Conservation (phyloP, 192 early-diverging fungal genomes). For the Phlyctochytrium arcticum region DNA sequence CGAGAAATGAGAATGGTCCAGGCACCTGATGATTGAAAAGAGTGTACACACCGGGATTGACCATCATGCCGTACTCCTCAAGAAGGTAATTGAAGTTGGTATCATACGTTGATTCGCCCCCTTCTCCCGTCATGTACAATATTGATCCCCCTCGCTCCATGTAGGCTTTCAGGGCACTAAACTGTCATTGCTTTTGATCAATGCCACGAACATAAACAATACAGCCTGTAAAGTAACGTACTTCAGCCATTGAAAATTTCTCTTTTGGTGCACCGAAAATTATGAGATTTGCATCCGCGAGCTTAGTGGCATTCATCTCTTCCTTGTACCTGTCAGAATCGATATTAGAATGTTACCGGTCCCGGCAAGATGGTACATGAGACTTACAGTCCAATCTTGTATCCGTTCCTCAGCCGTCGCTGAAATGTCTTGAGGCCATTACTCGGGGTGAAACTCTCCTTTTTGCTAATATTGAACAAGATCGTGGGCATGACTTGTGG, state of each 20-base stretch:
- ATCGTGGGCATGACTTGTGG: conserved; percentile 22
- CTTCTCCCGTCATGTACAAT: conserved; percentile 57
- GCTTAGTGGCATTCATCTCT: conserved; percentile 46
- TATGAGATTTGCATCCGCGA: conserved; percentile 46
- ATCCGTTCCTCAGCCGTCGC: conserved; percentile 39
- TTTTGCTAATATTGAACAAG: conserved; percentile 53
- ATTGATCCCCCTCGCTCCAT: conserved; percentile 61
- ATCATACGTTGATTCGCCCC: conserved; percentile 48
- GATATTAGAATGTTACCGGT: background rate
- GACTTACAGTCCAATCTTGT: conserved; percentile 49
- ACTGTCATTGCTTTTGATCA: too few species aligned
- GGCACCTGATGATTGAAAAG: background rate
- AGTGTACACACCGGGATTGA: conserved; percentile 46
- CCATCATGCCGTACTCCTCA: conserved; percentile 61
- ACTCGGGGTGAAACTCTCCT: conserved; percentile 48
- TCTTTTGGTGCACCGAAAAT: conserved; percentile 58
- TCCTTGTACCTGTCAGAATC: conserved; percentile 47
- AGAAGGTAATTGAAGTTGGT: conserved; percentile 68
- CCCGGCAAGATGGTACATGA: conserved; percentile 2
- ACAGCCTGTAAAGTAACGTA: conserved; percentile 4
- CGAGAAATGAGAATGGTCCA: background rate
- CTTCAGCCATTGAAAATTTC: conserved; percentile 59
- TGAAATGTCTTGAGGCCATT: conserved; percentile 52
- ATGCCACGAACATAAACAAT: conserved; percentile 6
- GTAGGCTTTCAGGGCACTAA: conserved; percentile 51